Evolutionary conservation across 192 early-diverging fungal genomes (phyloP).

Genomic region (Kappamyces sp.): DNA sequence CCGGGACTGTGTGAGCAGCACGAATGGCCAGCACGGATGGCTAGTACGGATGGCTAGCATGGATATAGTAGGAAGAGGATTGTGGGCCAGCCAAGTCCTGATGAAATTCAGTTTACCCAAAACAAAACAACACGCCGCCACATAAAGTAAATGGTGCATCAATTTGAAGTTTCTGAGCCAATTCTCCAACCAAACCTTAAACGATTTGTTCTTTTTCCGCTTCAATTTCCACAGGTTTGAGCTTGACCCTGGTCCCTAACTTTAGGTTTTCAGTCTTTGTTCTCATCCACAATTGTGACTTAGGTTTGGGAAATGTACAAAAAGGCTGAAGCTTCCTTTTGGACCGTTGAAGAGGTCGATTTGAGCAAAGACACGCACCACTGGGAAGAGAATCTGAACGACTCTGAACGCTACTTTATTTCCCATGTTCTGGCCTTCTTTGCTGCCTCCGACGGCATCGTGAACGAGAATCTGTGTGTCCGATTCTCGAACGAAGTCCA

Average conservation of each 20-base stretch:
- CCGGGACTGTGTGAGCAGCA: too few relatives aligned
- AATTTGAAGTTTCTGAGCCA: slow-evolving; percentile 42
- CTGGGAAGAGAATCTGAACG: slow-evolving; percentile 80
- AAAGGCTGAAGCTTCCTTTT: slow-evolving; percentile 95
- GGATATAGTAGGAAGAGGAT: too few relatives aligned
- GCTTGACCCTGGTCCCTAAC: neutral
- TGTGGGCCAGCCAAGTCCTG: too few relatives aligned
- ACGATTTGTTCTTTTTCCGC: slow-evolving; percentile 84
- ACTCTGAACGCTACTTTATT: slow-evolving; percentile 87
- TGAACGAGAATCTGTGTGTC: slow-evolving; percentile 91
- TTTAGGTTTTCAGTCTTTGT: neutral
- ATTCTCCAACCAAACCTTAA: slow-evolving; percentile 66
- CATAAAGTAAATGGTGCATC: too few relatives aligned
- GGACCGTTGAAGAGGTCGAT: slow-evolving; percentile 95
- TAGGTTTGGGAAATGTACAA: slow-evolving; percentile 97
- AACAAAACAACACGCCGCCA: too few relatives aligned
- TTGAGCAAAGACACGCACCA: slow-evolving; percentile 84
- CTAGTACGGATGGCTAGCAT: too few relatives aligned
- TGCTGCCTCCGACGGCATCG: slow-evolving; percentile 91
- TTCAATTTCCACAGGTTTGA: neutral
- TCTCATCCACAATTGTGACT: neutral
- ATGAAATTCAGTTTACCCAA: too few relatives aligned
- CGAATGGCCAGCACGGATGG: too few relatives aligned
- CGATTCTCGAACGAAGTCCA: slow-evolving; percentile 88
- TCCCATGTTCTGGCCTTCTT: slow-evolving; percentile 93